Evolutionary conservation across 495 filamentous ascomycete species (phyloP).

Genomic region (Tuber calosporum): DNA sequence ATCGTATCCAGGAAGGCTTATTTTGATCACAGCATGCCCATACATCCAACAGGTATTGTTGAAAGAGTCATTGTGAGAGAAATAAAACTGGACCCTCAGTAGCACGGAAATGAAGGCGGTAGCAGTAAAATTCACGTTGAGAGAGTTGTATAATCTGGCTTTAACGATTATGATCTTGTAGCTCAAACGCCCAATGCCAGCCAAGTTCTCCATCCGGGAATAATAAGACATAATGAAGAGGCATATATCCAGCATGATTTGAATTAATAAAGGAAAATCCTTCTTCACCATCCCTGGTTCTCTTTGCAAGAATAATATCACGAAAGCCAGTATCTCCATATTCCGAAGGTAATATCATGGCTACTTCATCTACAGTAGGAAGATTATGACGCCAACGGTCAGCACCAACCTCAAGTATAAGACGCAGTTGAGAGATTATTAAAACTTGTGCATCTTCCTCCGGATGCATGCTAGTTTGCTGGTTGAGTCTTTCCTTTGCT

Average conservation of each 20-base stretch:
- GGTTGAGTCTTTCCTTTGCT: background rate
- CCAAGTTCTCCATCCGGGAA: background rate
- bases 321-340: background rate
- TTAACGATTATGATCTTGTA: background rate
- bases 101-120: background rate
- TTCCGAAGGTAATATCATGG: background rate
- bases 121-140: background rate
- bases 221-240: background rate
- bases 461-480: background rate
- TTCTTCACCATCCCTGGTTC: background rate
- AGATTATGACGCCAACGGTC: background rate
- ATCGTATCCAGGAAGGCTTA: background rate
- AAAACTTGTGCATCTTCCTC: background rate
- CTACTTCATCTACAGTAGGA: background rate
- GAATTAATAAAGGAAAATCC: background rate
- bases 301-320: background rate
- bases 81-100: background rate
- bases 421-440: background rate
- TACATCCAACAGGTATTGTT: background rate
- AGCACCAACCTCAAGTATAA: background rate
- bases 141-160: background rate
- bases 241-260: background rate
- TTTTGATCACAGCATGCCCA: background rate
- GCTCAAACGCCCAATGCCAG: background rate
- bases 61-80: background rate